Percentiles rank a stretch among this genome's conserved stretches.
phyloP scores from a whole-genome alignment of 2,329 filamentous ascomycete genomes.

The Arthrobotrys entomopaga region DNA sequence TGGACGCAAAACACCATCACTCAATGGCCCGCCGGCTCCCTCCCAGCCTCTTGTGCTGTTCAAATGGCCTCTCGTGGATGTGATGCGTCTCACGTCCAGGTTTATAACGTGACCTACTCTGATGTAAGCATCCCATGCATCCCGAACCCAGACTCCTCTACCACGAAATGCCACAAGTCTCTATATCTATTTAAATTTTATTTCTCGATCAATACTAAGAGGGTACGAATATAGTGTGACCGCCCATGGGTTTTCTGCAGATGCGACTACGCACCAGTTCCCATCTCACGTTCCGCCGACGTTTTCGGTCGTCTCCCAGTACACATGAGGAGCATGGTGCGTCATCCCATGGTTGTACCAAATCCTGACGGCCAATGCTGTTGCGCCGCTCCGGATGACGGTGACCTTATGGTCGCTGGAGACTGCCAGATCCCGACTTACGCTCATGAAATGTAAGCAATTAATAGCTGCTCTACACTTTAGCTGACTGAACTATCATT shows the following conservation, averaged over 20 bases:
- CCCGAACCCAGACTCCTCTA: too few species aligned
- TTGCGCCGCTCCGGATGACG: slow-evolving; percentile 36
- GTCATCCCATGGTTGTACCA: slow-evolving; percentile 44
- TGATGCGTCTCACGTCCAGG: slow-evolving; percentile 23
- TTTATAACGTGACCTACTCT: slow-evolving; percentile 41
- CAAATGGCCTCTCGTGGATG: slow-evolving; percentile 37
- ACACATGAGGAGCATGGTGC: slow-evolving; percentile 47
- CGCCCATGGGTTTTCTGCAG: slow-evolving; percentile 51
- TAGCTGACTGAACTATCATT: not conserved
- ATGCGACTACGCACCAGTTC: slow-evolving; percentile 35
- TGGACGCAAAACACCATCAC: slow-evolving; percentile 27
- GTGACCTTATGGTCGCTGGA: slow-evolving; percentile 41
- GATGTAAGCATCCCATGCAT: slow-evolving; percentile 35
- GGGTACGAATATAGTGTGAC: slow-evolving; percentile 16
- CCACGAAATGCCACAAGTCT: too few species aligned
- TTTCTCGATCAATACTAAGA: not conserved
- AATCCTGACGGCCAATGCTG: slow-evolving; percentile 31
- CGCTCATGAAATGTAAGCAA: slow-evolving; percentile 35
- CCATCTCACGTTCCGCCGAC: slow-evolving; percentile 37
- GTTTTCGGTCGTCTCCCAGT: slow-evolving; percentile 44
- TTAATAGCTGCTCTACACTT: not conserved
- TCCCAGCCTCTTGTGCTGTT: slow-evolving; percentile 33
- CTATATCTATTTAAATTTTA: not conserved
- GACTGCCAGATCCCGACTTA: slow-evolving; percentile 32
- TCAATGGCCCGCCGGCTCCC: slow-evolving; percentile 38